Evolutionary conservation across 805 yeast species (phyloP).

Genomic region (Saccharomyces paradoxus): DNA sequence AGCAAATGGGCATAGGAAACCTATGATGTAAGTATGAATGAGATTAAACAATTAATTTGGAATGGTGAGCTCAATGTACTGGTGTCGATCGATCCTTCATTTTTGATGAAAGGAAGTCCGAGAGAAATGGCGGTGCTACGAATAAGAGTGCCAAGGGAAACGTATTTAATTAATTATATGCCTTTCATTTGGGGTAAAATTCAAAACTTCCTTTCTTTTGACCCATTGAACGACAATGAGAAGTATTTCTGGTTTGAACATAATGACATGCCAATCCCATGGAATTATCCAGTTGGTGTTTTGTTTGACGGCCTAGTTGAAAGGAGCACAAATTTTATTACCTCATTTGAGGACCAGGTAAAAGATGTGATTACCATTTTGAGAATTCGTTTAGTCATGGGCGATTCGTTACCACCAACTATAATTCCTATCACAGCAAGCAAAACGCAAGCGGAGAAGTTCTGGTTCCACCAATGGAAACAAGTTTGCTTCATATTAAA

Average conservation of each 20-base stretch:
- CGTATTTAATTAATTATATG: constrained; percentile 43
- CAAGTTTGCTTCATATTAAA: constrained; percentile 70
- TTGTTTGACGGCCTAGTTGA: constrained; percentile 41
- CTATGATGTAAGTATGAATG: constrained; percentile 14
- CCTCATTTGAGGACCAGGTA: not conserved
- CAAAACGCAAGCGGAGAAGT: constrained; percentile 28
- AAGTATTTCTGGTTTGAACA: constrained; percentile 57
- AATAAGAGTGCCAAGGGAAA: constrained; percentile 35
- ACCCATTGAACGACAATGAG: constrained; percentile 16
- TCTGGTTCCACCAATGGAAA: constrained; percentile 73
- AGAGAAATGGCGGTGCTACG: constrained; percentile 15
- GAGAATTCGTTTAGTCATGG: constrained; percentile 38
- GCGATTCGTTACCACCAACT: constrained; percentile 36
- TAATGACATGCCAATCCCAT: constrained; percentile 55
- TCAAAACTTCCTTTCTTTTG: constrained; percentile 25
- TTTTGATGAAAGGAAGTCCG: constrained; percentile 13
- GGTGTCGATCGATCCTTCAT: constrained; percentile 24
- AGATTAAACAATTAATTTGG: constrained; percentile 41
- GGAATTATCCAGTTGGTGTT: constrained; percentile 75
- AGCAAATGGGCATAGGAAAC: not conserved
- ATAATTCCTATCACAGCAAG: constrained; percentile 38
- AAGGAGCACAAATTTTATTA: not conserved
- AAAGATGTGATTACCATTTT: constrained; percentile 34
- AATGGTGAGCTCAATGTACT: constrained; percentile 43
- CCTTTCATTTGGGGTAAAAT: constrained; percentile 35